Conservation (phyloP, 2,329 filamentous ascomycete genomes). For the Triangularia verruculosa region DNA sequence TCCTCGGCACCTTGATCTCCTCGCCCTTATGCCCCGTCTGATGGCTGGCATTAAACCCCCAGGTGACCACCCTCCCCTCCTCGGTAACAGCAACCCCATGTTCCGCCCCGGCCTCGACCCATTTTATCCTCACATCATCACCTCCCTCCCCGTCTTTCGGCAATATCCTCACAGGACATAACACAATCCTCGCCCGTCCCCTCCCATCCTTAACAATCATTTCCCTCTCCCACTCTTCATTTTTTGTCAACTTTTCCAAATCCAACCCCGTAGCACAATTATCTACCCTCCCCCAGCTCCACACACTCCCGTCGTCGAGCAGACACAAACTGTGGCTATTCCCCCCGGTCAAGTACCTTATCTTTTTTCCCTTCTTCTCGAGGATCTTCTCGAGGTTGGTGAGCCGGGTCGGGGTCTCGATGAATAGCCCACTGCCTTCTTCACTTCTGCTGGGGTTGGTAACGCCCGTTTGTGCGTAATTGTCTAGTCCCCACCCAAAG, state of each 20-base stretch:
- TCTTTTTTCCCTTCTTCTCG: neutral
- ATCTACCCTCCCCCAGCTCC: neutral
- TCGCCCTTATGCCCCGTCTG: neutral
- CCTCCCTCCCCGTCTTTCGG: neutral
- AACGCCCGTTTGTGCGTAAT: neutral
- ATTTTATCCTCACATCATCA: neutral
- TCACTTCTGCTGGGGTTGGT: neutral
- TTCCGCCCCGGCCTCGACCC: neutral
- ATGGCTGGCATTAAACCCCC: constrained; percentile 2
- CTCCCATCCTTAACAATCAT: neutral
- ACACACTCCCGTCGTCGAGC: neutral
- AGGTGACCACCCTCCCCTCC: neutral
- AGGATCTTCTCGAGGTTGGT: neutral
- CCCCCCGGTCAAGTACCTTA: neutral
- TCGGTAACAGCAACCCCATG: neutral
- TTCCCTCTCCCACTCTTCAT: neutral
- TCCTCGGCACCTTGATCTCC: neutral
- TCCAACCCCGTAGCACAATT: neutral
- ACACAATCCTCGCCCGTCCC: constrained; percentile 1
- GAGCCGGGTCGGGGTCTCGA: neutral
- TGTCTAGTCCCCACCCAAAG: constrained; percentile 1
- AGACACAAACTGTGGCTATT: neutral
- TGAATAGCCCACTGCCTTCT: neutral
- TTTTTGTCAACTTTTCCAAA: neutral
- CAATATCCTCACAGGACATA: neutral